Base-by-base conservation (phyloP, 2,329 filamentous ascomycete genomes). In the Achaetomium macrosporum region DNA sequence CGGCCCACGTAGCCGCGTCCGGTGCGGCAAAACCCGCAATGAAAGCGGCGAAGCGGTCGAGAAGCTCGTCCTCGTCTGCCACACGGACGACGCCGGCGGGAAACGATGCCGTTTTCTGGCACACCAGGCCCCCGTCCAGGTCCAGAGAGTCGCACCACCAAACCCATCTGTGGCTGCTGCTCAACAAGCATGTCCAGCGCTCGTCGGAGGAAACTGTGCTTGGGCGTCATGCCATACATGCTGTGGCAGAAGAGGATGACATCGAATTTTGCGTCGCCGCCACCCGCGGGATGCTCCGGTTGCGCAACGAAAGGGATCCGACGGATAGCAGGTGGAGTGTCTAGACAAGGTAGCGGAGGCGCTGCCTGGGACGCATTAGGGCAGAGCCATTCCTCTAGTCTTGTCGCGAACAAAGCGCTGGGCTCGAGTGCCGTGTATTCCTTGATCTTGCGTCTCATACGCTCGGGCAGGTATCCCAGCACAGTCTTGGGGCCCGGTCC, bases 241-340 rank as follows among this genome's bases (percentile, higher is more conserved):
- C 82, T 83, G 63, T 84, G 81, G 58, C 80, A 84, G 65, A 85
- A 82, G 5, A 85, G 61, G 16, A 85, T 63, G 39, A 83, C 12
- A 57, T 85, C 74, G 59, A 74, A 84, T 54, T 68, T 73, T 19
- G 71, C 63, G 31, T 66, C 59, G 1, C 46, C 31, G 50, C 64
- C 56, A 31, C 39, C 59, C 11, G 50, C 62, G 47, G 51, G 51
- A 48, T n/a, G n/a, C n/a, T n/a, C n/a, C n/a, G n/a, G 43, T 62
- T 51, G 52, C 55, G 19, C 51, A 54, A 12, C 55, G 58, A 81
- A 81, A 10, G 69, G 65, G 6, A 50, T 41, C 59, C 45, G 68
- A 60, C 62, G 63, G 56, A 82, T 73, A 5, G 66, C 52, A 3
- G 73, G 65, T 15, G 62, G 54, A 10, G 15, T 30, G 15, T 29